Percentiles rank a stretch among this genome's conserved stretches.
These are phyloP conservation scores for Sporobolomyces phaffii DNA, from an alignment of 768 basidiomycete species.

Conservation along the genomic window DNA sequence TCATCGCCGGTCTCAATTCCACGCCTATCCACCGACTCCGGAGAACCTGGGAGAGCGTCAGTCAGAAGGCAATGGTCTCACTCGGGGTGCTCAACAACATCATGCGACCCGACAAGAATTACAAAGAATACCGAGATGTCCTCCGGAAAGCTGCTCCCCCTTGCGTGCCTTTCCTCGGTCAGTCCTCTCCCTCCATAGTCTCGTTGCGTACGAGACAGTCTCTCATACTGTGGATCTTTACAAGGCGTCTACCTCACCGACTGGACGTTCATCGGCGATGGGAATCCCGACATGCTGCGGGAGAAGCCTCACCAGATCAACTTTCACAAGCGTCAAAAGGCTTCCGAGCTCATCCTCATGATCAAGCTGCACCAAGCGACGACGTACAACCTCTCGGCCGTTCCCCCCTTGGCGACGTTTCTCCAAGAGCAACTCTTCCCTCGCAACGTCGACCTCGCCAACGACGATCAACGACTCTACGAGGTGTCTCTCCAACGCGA, in stretches of 20 bases:
- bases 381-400: slow-evolving; percentile 73
- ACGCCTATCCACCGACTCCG: slow-evolving; percentile 87
- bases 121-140: slow-evolving; percentile 78
- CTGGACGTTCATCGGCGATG: slow-evolving; percentile 96
- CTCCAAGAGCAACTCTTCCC: slow-evolving; percentile 71
- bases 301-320: slow-evolving; percentile 63
- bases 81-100: slow-evolving; percentile 78
- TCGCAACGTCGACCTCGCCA: slow-evolving; percentile 47
- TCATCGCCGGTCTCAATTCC: slow-evolving; percentile 87
- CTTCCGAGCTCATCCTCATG: slow-evolving; percentile 92
- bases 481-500: slow-evolving; percentile 77
- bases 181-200: slow-evolving; percentile 36
- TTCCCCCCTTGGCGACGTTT: slow-evolving; percentile 63
- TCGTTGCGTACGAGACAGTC: not conserved
- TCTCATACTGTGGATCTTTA: not conserved
- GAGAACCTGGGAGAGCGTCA: slow-evolving; percentile 87
- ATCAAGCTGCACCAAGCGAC: slow-evolving; percentile 93
- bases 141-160: slow-evolving; percentile 79
- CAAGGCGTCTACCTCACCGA: slow-evolving; percentile 91
- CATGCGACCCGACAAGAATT: slow-evolving; percentile 88
- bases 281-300: slow-evolving; percentile 71
- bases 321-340: slow-evolving; percentile 89
- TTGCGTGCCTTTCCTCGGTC: slow-evolving; percentile 94
- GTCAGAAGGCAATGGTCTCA: slow-evolving; percentile 63
- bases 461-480: slow-evolving; percentile 53